phyloP scores from a whole-genome alignment of 2,329 filamentous ascomycete genomes.

The Penicillium fuscoglaucum region DNA sequence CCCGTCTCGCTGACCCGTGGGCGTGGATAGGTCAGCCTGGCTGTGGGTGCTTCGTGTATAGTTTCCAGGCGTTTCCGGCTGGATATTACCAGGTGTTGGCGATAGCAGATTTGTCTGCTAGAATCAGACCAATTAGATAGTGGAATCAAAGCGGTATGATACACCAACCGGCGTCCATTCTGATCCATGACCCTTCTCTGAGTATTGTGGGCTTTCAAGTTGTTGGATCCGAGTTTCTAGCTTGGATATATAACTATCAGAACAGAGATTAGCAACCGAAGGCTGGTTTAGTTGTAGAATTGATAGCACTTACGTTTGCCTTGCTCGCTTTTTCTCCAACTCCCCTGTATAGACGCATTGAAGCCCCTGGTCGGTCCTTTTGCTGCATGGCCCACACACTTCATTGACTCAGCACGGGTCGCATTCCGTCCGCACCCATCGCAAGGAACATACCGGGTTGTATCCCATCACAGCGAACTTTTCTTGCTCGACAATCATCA shows the following conservation, averaged over 20 bases:
- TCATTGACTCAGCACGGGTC: slow-evolving; percentile 13
- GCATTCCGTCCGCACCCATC: slow-evolving; percentile 9
- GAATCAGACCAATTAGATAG: background rate
- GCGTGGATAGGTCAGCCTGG: background rate
- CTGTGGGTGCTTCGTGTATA: background rate
- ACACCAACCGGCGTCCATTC: slow-evolving; percentile 14
- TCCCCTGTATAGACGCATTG: slow-evolving; percentile 33
- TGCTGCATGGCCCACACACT: slow-evolving; percentile 36
- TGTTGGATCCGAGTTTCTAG: slow-evolving; percentile 31
- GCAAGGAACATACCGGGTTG: slow-evolving; percentile 31
- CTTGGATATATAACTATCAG: slow-evolving; percentile 29
- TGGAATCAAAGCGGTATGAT: background rate
- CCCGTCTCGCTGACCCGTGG: slow-evolving; percentile 25
- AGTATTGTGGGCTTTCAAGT: slow-evolving; percentile 22
- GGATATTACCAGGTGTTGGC: background rate
- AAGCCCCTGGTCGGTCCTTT: slow-evolving; percentile 16
- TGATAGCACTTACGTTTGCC: slow-evolving; percentile 18
- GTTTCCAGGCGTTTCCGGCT: background rate
- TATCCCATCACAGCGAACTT: slow-evolving; percentile 46
- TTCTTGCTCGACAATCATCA: slow-evolving; percentile 45
- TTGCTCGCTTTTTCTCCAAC: slow-evolving; percentile 30
- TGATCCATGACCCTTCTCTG: slow-evolving; percentile 1
- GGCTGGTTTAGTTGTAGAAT: background rate
- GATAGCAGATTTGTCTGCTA: slow-evolving; percentile 8
- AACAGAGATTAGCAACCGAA: background rate